Evolutionary conservation across 2,329 filamentous ascomycete genomes (phyloP), one percentile per base, ranked within the genome.

Genomic region (Chaetomiaceae sp.): DNA sequence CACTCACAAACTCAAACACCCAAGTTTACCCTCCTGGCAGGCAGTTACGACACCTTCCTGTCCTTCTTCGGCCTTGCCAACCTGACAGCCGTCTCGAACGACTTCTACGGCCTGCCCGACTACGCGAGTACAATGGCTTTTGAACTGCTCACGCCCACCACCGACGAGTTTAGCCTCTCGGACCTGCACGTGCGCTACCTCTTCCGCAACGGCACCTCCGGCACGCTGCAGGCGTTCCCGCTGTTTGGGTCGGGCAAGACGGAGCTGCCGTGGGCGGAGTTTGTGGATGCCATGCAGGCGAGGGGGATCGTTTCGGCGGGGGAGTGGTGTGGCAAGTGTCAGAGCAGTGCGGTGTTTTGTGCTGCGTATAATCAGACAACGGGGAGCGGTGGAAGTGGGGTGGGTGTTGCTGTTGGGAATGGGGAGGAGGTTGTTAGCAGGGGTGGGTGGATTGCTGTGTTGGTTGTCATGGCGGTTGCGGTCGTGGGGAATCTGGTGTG

Each of bases 61-160:
- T 76, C 81, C 52, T 84, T 85, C 71, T 85, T 85, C 65, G 81
- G 81, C 7, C 74, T 84, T 17, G 72, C 80, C 6, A 68, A 76
- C 56, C 74, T 85, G 52, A 71, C 73, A 6, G 65, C 70, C 12
- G 77, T 72, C 2, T 80, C 76, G 54, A 61, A 71, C 1, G 73
- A 88, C 67, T 95, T 96, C 74, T 83, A 74, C 55, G 88, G 88
- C 51, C 75, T 96, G 12, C 83, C 86, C n/a, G 85, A 91, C 72
- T 96, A 96, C 64, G 90, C 90, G 5, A 87, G 85, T 3, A 83
- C 83, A 59, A 89, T 95, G 81, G 77, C 77, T 6, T 91, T 95
- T 67, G 91, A 96, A 75, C 73, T 85, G 20, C 74, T 84, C 50
- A 81, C 81, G 51, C 75, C 76, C 60, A 70, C 79, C 78, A 72